These are phyloP conservation scores for Xerophyta viscosa DNA, from an alignment of 106 monocot species.

Conservation along the genomic window DNA sequence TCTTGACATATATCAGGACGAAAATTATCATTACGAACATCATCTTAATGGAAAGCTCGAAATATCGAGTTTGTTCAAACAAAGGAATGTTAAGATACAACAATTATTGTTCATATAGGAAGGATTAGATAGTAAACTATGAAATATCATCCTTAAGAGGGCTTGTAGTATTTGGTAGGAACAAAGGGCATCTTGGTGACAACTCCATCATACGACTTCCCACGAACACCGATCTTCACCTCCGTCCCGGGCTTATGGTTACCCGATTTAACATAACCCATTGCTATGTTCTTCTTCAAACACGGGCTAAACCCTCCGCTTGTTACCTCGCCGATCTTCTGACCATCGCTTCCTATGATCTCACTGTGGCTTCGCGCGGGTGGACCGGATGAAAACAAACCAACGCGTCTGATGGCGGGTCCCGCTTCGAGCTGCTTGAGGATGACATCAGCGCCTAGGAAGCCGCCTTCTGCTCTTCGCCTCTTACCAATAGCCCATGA, in stretches of 20 bases:
- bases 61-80: too few species aligned
- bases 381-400: conserved; percentile 83
- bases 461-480: conserved; percentile 85
- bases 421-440: conserved; percentile 79
- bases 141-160: too few species aligned
- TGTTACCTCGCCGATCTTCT: conserved; percentile 86
- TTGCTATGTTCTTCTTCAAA: conserved; percentile 95
- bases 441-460: conserved; percentile 82
- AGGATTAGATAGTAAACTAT: too few species aligned
- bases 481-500: conserved; percentile 96
- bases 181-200: conserved; percentile 97
- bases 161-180: conserved; percentile 87
- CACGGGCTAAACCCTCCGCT: conserved; percentile 98
- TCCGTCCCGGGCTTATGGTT: conserved; percentile 80
- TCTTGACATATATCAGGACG: too few species aligned
- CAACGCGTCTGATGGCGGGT: conserved; percentile 69
- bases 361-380: conserved; percentile 85
- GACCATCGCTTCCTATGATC: conserved; percentile 32
- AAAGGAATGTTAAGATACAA: too few species aligned
- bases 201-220: conserved; percentile 62
- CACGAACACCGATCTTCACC: conserved; percentile 65
- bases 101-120: too few species aligned
- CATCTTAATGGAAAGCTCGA: too few species aligned
- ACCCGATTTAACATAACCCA: conserved; percentile 93
- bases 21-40: too few species aligned